phyloP scores from a whole-genome alignment of 2,329 filamentous ascomycete species.

The Coniochaeta ligniaria region DNA sequence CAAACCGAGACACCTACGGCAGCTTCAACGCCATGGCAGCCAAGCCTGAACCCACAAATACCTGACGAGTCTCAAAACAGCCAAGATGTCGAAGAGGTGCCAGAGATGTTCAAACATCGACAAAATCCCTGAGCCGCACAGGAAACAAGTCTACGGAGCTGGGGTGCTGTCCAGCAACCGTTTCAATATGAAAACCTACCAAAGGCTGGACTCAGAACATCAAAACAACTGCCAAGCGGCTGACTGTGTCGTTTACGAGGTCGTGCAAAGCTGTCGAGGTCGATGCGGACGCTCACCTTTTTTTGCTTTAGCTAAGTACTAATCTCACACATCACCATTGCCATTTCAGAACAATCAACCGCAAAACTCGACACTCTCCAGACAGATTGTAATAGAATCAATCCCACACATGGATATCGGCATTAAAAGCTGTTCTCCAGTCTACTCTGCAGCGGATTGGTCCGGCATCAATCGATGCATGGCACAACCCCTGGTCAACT shows the following conservation, averaged over 20 bases:
- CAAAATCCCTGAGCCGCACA: neutral
- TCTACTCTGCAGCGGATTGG: conserved; percentile 9
- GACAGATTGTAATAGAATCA: neutral
- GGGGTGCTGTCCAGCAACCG: neutral
- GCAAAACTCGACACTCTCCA: neutral
- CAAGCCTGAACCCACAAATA: conserved; percentile 5
- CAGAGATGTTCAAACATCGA: conserved; percentile 4
- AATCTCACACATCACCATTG: no score
- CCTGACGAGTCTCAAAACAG: conserved; percentile 9
- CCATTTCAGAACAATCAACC: neutral
- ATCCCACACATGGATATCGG: neutral
- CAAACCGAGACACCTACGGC: neutral
- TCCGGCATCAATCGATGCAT: conserved; percentile 13
- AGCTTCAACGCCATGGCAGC: neutral
- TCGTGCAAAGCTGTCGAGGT: neutral
- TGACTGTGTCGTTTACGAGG: neutral
- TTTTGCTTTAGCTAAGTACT: no score
- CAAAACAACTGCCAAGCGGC: neutral
- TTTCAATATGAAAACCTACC: neutral
- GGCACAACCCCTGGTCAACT: conserved; percentile 15
- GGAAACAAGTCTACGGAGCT: neutral
- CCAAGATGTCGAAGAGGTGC: conserved; percentile 9
- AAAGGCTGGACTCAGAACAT: neutral
- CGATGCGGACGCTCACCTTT: no score
- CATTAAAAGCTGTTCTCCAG: neutral